phyloP scores from a whole-genome alignment of 2,329 filamentous ascomycete genomes.

The Colletotrichum aenigma region DNA sequence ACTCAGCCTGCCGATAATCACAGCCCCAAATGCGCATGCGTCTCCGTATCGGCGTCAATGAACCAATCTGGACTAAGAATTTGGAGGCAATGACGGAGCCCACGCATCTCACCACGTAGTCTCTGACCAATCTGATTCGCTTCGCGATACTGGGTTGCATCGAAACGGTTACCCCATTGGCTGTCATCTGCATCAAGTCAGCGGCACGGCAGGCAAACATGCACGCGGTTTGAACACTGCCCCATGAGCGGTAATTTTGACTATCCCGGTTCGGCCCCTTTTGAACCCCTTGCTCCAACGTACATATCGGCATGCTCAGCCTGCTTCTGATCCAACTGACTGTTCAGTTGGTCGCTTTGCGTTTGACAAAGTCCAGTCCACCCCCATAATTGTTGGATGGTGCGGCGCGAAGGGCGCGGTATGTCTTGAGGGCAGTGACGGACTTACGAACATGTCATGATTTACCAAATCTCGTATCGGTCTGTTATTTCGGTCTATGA shows the following conservation, averaged over 20 bases:
- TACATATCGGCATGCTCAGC: neutral
- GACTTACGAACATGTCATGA: neutral
- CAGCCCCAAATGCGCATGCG: neutral
- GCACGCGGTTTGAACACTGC: neutral
- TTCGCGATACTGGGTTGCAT: accelerated
- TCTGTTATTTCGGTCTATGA: accelerated
- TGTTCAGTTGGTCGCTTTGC: neutral
- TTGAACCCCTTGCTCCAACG: neutral
- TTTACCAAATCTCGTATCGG: neutral
- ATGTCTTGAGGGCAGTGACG: neutral
- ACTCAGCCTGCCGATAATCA: neutral
- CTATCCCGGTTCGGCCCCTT: neutral
- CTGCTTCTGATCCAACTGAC: accelerated
- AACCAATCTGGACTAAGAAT: neutral
- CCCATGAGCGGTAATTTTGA: neutral
- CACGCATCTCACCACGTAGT: neutral
- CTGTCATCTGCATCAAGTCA: neutral
- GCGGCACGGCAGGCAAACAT: neutral
- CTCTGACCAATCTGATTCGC: neutral
- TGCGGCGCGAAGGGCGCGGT: neutral
- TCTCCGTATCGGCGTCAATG: neutral
- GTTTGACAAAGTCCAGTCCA: neutral
- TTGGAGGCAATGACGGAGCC: neutral
- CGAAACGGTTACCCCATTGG: neutral
- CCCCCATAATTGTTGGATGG: neutral